Evolutionary conservation across 805 yeast species (phyloP).

Genomic region (Kluyveromyces nonfermentans): DNA sequence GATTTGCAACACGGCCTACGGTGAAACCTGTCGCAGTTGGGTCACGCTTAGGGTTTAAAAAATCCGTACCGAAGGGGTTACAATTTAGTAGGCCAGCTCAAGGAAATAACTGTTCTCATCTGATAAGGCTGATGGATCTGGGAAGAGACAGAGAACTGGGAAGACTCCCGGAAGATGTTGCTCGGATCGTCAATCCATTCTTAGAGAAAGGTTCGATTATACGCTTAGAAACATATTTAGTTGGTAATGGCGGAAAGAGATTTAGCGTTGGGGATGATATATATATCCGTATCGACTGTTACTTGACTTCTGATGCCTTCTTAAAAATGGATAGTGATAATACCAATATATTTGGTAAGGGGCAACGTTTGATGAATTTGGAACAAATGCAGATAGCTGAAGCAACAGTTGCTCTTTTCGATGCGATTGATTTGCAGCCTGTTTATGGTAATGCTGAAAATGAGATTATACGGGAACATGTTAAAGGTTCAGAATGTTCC

Average conservation of each 20-base stretch:
- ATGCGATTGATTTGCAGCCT: slow-evolving; percentile 32
- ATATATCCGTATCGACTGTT: slow-evolving; percentile 60
- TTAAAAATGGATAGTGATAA: slow-evolving; percentile 12
- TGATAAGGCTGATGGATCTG: slow-evolving; percentile 26
- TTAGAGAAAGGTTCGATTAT: slow-evolving; percentile 45
- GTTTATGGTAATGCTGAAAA: slow-evolving; percentile 8
- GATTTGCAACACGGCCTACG: slow-evolving; percentile 67
- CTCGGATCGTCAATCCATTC: slow-evolving; percentile 51
- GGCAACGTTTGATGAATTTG: slow-evolving; percentile 34
- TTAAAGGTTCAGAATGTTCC: slow-evolving; percentile 7
- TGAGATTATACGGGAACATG: slow-evolving; percentile 24
- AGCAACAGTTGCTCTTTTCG: slow-evolving; percentile 48
- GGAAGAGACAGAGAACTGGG: slow-evolving; percentile 52
- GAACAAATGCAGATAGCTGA: slow-evolving; percentile 40
- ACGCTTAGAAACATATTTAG: slow-evolving; percentile 50
- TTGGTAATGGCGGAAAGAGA: slow-evolving; percentile 39
- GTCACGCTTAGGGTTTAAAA: slow-evolving; percentile 13
- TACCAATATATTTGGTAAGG: slow-evolving; percentile 32
- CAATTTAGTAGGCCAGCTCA: not conserved
- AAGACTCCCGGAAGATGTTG: slow-evolving; percentile 60
- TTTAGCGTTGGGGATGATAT: slow-evolving; percentile 72
- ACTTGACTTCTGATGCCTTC: slow-evolving; percentile 33
- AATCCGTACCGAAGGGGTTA: not conserved
- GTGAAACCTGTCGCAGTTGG: slow-evolving; percentile 25
- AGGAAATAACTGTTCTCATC: slow-evolving; percentile 5